Percentiles rank a stretch among this genome's conserved stretches.
Evolutionary conservation across 2,329 filamentous ascomycete species (phyloP).

Genomic region (Scleromitrula shiraiana): DNA sequence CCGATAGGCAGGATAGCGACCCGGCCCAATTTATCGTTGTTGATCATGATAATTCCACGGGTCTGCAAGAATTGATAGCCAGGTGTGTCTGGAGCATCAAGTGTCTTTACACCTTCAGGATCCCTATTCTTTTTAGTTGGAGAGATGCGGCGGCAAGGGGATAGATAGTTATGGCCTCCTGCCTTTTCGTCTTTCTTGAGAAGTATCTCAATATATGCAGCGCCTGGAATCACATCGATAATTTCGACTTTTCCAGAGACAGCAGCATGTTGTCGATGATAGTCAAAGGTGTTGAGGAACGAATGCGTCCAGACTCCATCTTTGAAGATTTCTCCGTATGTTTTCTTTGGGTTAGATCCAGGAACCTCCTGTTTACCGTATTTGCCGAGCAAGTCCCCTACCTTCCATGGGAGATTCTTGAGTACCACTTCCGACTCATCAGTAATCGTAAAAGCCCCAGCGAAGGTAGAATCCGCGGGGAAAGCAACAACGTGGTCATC

Average conservation of each 20-base stretch:
- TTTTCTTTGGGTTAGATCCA: conserved; percentile 18
- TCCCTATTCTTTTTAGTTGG: neutral
- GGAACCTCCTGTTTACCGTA: neutral
- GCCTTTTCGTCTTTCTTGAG: conserved; percentile 9
- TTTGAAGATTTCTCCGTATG: conserved; percentile 29
- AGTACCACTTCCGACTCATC: conserved; percentile 26
- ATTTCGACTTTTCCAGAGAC: conserved; percentile 33
- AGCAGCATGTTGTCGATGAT: conserved; percentile 36
- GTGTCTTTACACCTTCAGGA: neutral
- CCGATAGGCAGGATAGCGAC: conserved; percentile 38
- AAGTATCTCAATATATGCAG: conserved; percentile 33
- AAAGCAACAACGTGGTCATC: conserved; percentile 37
- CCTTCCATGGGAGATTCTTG: conserved; percentile 34
- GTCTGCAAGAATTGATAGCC: conserved; percentile 37
- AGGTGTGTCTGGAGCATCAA: conserved; percentile 29
- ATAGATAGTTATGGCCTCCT: neutral
- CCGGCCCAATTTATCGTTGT: conserved; percentile 29
- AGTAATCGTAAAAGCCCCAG: conserved; percentile 19
- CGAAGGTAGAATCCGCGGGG: conserved; percentile 33
- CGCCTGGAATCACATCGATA: conserved; percentile 32
- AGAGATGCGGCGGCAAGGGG: conserved; percentile 11
- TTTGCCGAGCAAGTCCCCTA: conserved; percentile 29
- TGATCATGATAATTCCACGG: conserved; percentile 34
- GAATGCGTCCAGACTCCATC: conserved; percentile 36
- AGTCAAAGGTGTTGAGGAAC: conserved; percentile 35